Base-by-base conservation (phyloP, 2,329 filamentous ascomycete genomes). In the Phialophora macrospora region DNA sequence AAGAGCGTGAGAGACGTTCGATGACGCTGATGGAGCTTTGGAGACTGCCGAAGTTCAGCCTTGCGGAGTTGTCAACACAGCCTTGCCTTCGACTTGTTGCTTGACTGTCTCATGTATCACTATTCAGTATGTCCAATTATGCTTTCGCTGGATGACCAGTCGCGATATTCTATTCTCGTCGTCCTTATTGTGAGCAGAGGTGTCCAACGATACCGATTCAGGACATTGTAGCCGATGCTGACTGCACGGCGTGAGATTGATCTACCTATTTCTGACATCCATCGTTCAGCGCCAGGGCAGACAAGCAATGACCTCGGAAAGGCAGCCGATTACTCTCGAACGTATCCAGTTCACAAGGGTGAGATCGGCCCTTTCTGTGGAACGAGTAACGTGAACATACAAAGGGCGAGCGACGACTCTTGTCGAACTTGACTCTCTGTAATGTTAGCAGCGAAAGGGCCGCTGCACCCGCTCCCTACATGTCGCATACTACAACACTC, bases 41-140 rank as follows among this genome's bases (percentile, higher is more conserved):
- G 48, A 51, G 14, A 28, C 24, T 51, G 48, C 44, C 57, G 46
- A 48, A 34, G 20, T 14, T 30, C 22, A 44, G 28, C 34, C 62
- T 66, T 34, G 57, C n/a, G 38, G 14, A 41, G 38, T n/a, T 41
- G 38, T 1, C 14, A n/a, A 17, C 38, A 2, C 38, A 44, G 38
- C 38, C 38, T 44, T 44, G 17, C 14, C 3, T n/a, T n/a, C 12
- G 17, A n/a, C n/a, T n/a, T n/a, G n/a, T n/a, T n/a, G n/a, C n/a
- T n/a, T n/a, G n/a, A n/a, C n/a, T n/a, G n/a, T n/a, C n/a, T n/a
- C n/a, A 3, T 6, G 38, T 17, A 8, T 20, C 38, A 44, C 7
- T 44, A 8, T 38, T 14, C 14, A 12, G 11, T 34, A 7, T 20
- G 38, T n/a, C 17, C 17, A n/a, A 44, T 17, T 20, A 2, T 20